Base-by-base conservation (phyloP, 257 asterid genomes). In the Anisodus acutangulus region DNA sequence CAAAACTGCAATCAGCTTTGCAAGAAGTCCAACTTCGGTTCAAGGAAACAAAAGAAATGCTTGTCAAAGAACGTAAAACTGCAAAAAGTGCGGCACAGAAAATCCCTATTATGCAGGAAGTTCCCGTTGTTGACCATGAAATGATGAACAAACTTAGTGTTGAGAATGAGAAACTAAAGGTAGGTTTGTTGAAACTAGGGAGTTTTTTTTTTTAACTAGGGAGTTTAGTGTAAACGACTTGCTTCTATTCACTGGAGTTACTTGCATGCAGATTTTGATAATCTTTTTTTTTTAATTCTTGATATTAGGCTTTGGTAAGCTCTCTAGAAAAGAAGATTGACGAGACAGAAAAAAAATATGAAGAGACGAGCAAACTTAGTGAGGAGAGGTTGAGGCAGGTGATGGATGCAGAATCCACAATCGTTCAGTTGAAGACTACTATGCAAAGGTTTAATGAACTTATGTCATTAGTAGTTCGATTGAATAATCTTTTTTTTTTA, bases 381-480 rank as follows among this genome's bases (percentile, higher is more conserved):
- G 97, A 95, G 91, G 98, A 91, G 87, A 91, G 99, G 90, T 87
- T 95, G 90, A 95, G 94, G 90, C 99, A 92, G 90, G 93, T 96
- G 84, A 43, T 89, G 93, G 99, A 97, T 17, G 98, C 99, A 60
- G 98, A 97, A 89, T 90, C 98, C 49, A 90, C 88, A 82, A 86
- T 97, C 71, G 93, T 95, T 85, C 92, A 97, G 90, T 87, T 97
- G 92, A 97, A 95, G 89, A 92, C 96, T 71, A 86, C 86, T 45
- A 91, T 95, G 98, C 98, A 92, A 86, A 90, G 87, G 99, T 97
- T 85, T 70, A 47, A 9, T 53, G 45, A 76, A 51, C 37, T 15
- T 58, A 37, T 55, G 69, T 9, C 82, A 53, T 51, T 22, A 76
- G 47, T 76, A 49, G 81, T 47, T 76, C 51, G 47, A 76, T 51